phyloP scores from a whole-genome alignment of 169 alveolate species.

The Neospora caninum region DNA sequence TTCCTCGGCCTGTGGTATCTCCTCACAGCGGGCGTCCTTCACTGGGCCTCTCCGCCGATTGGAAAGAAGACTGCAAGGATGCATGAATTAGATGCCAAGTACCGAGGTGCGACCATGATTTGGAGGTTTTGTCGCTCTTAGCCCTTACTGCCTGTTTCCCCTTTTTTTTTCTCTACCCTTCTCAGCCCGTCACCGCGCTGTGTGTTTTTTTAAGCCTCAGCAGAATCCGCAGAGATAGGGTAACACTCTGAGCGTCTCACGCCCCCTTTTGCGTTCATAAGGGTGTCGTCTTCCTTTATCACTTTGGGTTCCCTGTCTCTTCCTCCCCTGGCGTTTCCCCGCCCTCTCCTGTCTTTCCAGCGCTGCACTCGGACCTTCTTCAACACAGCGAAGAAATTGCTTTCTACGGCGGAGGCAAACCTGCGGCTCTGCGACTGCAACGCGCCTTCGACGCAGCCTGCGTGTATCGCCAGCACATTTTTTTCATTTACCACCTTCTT shows the following conservation, averaged over 20 bases:
- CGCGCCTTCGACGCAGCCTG: constrained; percentile 68
- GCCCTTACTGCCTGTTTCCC: neutral
- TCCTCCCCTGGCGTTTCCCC: neutral
- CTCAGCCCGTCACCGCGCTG: neutral
- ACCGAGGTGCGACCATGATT: constrained; percentile 69
- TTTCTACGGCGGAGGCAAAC: constrained; percentile 81
- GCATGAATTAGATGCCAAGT: constrained; percentile 84
- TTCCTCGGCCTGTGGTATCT: constrained; percentile 77
- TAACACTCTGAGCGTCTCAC: too few relatives aligned
- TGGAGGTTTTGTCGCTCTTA: neutral
- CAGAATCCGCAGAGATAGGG: too few relatives aligned
- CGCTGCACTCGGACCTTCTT: constrained; percentile 79
- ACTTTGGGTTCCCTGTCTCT: too few relatives aligned
- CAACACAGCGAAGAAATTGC: constrained; percentile 88
- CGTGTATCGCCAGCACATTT: constrained; percentile 71
- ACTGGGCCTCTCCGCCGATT: constrained; percentile 83
- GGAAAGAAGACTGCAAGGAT: constrained; percentile 82
- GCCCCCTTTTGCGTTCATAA: too few relatives aligned
- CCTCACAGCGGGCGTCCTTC: constrained; percentile 75
- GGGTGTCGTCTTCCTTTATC: too few relatives aligned
- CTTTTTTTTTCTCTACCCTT: neutral
- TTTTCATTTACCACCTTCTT: constrained; percentile 71
- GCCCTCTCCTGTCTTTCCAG: neutral
- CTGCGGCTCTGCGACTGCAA: constrained; percentile 70
- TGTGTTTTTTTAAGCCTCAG: too few relatives aligned